Percentiles rank a stretch among this genome's conserved stretches.
phyloP scores from a whole-genome alignment of 352 stramenopile genomes.

The Thraustotheca clavata region DNA sequence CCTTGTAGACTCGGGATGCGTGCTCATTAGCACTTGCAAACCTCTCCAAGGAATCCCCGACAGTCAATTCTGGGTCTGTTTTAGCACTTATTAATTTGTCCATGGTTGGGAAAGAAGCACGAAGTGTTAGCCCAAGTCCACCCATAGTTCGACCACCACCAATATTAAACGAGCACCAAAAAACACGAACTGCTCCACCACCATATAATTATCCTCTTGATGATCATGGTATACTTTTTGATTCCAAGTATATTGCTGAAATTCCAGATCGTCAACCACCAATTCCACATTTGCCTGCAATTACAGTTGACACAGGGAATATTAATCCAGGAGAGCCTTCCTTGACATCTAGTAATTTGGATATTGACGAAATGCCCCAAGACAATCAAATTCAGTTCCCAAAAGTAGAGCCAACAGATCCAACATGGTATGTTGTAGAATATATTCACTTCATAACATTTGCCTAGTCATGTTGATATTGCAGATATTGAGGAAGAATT shows the following conservation, averaged over 20 bases:
- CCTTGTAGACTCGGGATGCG: slow-evolving; percentile 38
- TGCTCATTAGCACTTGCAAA: slow-evolving; percentile 68
- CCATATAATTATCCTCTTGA: slow-evolving; percentile 23
- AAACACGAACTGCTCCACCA: slow-evolving; percentile 33
- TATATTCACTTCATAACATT: not conserved
- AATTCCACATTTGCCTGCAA: slow-evolving; percentile 36
- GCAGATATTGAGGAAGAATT: not conserved
- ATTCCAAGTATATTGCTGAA: slow-evolving; percentile 46
- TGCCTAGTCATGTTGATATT: not conserved
- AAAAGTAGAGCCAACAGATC: slow-evolving; percentile 9
- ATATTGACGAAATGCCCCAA: slow-evolving; percentile 4
- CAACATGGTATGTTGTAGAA: not conserved
- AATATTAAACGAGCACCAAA: slow-evolving; percentile 38
- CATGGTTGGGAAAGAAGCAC: slow-evolving; percentile 22
- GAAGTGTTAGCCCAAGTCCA: not conserved
- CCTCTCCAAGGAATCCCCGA: slow-evolving; percentile 54
- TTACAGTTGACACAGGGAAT: slow-evolving; percentile 28
- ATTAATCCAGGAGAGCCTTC: not conserved
- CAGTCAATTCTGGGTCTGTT: slow-evolving; percentile 55
- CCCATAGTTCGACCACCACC: slow-evolving; percentile 32
- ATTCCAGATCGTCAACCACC: slow-evolving; percentile 43
- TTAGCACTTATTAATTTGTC: slow-evolving; percentile 40
- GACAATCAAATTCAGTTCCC: not conserved
- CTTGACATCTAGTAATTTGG: not conserved
- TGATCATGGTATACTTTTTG: slow-evolving; percentile 21